A percentile compares a stretch with the other conserved stretches of the same genome.
phyloP scores from a whole-genome alignment of 225 moss, liverwort and hornwort genomes.

The Bryum argenteum region DNA sequence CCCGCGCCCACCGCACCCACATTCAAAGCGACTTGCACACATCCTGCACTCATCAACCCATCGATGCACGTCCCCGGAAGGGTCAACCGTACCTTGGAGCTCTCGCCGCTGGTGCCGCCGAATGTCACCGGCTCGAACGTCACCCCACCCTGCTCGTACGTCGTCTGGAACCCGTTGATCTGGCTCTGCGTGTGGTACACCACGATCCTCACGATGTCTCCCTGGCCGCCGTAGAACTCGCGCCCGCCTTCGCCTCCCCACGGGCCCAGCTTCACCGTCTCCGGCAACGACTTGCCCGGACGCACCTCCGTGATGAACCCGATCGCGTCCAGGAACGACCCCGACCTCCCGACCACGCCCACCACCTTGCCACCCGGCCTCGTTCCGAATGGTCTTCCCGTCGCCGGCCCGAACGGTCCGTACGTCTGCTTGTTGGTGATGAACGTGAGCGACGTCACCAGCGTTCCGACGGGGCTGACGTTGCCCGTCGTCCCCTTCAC shows the following conservation, averaged over 20 bases:
- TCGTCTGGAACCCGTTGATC: constrained; percentile 6
- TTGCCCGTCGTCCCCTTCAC: background rate
- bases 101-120: background rate
- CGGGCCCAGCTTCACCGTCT: background rate
- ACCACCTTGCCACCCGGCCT: background rate
- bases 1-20: too few relatives aligned
- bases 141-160: constrained; percentile 15
- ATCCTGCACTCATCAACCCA: too few relatives aligned
- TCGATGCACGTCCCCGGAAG: too few relatives aligned
- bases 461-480: background rate
- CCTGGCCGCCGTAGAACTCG: background rate
- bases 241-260: constrained; percentile 8
- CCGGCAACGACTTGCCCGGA: background rate
- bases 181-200: background rate
- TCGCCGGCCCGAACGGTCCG: background rate
- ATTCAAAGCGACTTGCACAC: too few relatives aligned
- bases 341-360: background rate
- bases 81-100: too few relatives aligned
- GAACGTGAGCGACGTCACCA: constrained; percentile 12
- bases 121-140: background rate
- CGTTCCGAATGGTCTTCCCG: background rate
- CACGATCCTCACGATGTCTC: constrained; percentile 10
- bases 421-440: constrained; percentile 2
- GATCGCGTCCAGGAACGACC: background rate
- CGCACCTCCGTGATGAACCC: constrained; percentile 7